Evolutionary conservation across 2,329 filamentous ascomycete genomes (phyloP), one percentile per base, ranked within the genome.

Genomic region (Hypoxylon sp.): DNA sequence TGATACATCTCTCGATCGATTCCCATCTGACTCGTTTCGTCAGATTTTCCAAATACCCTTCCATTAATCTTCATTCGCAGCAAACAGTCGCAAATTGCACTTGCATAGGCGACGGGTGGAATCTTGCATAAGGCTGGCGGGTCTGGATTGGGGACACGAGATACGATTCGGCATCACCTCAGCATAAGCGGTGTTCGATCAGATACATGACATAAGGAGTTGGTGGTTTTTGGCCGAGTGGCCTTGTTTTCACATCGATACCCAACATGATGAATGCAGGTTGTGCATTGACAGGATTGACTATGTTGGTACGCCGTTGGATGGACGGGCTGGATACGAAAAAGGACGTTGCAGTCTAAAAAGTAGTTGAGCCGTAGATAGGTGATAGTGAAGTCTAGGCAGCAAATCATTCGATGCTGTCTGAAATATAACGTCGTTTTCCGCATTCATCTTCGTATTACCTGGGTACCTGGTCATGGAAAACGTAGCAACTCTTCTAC

Each of bases 201-300:
- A 56, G 48, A 22, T 19, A 53, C 41, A 60, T 56, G 62, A 46
- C 53, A 43, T 54, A 50, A 59, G 69, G 70, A 64, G 65, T 72
- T 51, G 67, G 68, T 58, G 65, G 67, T 69, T 50, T 66, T 70
- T 62, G 70, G 70, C 70, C 69, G 68, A 72, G 71, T 72, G 69
- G 71, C 71, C 69, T 66, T 62, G 64, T 68, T 59, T 62, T 68
- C 62, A 52, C 47, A 39, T 43, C 62, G 69, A 73, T 74, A 73
- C 70, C 72, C 70, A 28, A 56, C 32, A 52, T 52, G 43, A 62
- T 53, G 48, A 43, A 49, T 53, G 54, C 44, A 28, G 32, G 28
- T 56, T 54, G 26, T 47, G 59, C 52, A 32, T 58, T 60, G 24
- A 37, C 49, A 41, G 30, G 20, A 48, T 34, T 49, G n/a, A 26